Conservation (phyloP, 108 stramenopile species). For the Asterionellopsis glacialis region DNA sequence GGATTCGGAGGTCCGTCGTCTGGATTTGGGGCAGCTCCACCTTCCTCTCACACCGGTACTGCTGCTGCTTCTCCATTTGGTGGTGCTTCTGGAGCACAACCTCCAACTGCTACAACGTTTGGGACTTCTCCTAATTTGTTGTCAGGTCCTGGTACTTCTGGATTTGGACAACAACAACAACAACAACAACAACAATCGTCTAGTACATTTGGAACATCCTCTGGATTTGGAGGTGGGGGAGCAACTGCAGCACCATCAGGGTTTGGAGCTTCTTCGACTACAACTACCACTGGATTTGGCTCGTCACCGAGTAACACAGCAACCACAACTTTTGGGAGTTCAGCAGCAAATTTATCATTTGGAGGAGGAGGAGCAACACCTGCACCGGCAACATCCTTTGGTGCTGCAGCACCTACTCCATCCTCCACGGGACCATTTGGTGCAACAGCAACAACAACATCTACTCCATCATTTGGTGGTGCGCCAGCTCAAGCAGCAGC, state of each 20-base stretch:
- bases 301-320: not conserved
- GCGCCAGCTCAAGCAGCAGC: not conserved
- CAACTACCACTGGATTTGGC: not conserved
- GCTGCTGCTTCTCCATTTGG: not conserved
- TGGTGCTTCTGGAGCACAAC: not conserved
- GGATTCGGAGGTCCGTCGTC: not conserved
- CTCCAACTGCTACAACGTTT: not conserved
- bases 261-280: slow-evolving; percentile 1
- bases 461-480: not conserved
- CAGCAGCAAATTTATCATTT: no score
- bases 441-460: not conserved
- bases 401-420: not conserved
- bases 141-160: no score
- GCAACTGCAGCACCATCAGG: not conserved
- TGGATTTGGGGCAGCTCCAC: not conserved
- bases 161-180: no score
- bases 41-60: no score
- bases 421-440: slow-evolving; percentile 1
- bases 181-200: not conserved
- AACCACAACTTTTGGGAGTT: no score
- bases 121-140: no score
- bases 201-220: not conserved
- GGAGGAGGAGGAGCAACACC: no score
- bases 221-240: not conserved
- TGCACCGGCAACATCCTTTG: slow-evolving; percentile 4